Evolutionary conservation across 768 basidiomycete genomes (phyloP).

Genomic region (Pleurotus sapidus): DNA sequence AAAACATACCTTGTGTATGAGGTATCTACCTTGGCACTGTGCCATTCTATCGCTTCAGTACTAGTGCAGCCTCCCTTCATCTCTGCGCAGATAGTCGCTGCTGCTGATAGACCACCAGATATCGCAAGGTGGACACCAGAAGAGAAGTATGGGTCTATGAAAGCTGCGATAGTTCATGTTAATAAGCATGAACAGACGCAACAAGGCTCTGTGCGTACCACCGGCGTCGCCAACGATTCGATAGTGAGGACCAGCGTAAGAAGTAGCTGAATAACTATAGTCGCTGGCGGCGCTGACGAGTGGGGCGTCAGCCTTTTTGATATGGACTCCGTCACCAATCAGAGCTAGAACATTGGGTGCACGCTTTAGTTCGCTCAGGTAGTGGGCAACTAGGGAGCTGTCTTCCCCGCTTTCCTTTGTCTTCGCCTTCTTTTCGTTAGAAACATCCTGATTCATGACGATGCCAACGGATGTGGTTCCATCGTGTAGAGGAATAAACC

Average conservation of each 20-base stretch:
- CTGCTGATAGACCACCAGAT: conserved; percentile 27
- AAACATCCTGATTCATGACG: conserved; percentile 54
- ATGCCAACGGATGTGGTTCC: conserved; percentile 61
- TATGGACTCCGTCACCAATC: conserved; percentile 14
- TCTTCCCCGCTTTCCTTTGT: conserved; percentile 9
- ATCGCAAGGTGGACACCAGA: conserved; percentile 33
- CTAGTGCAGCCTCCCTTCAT: conserved; percentile 21
- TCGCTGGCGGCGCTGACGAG: conserved; percentile 12
- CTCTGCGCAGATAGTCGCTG: conserved; percentile 24
- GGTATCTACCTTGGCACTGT: conserved; percentile 21
- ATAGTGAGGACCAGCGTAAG: conserved; percentile 16
- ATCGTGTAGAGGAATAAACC: conserved; percentile 69
- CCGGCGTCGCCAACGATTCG: conserved; percentile 21
- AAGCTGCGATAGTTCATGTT: conserved; percentile 13
- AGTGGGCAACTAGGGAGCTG: conserved; percentile 18
- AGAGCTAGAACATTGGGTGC: conserved; percentile 23
- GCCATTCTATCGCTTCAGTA: conserved; percentile 19
- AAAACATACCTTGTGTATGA: conserved; percentile 24
- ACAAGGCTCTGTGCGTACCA: not conserved
- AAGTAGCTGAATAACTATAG: conserved; percentile 15
- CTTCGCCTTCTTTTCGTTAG: conserved; percentile 30
- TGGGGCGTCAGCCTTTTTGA: conserved; percentile 6
- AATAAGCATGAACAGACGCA: not conserved
- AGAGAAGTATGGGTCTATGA: conserved; percentile 32
- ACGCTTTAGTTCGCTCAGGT: conserved; percentile 19